Percentiles rank a stretch among this genome's conserved stretches.
These are phyloP conservation scores for Plasmodium vivax DNA, from an alignment of 169 alveolate genomes.

Conservation along the genomic window DNA sequence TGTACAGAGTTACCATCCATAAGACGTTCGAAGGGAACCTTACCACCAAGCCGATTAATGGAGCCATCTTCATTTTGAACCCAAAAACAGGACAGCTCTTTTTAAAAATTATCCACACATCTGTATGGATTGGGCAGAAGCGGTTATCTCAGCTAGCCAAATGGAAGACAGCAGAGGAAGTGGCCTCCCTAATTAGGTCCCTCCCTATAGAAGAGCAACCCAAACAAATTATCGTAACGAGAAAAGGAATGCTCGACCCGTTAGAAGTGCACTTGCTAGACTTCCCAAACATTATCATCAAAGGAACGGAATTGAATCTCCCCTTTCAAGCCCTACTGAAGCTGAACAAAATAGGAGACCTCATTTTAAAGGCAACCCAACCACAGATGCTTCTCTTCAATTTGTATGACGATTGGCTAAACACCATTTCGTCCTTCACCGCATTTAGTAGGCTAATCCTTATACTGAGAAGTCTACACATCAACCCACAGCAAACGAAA, in stretches of 20 bases:
- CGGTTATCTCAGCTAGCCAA: slow-evolving; percentile 99
- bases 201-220: slow-evolving; percentile 99
- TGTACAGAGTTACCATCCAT: slow-evolving; percentile 99
- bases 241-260: slow-evolving; percentile 99
- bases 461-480: slow-evolving; percentile 98
- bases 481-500: slow-evolving; percentile 98
- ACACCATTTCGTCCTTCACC: slow-evolving; percentile 97
- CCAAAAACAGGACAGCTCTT: slow-evolving; percentile 99
- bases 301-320: slow-evolving; percentile 98
- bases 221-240: slow-evolving; percentile 98
- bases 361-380: slow-evolving; percentile 99
- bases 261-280: slow-evolving; percentile 99
- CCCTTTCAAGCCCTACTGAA: slow-evolving; percentile 99
- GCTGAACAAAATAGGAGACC: slow-evolving; percentile 99
- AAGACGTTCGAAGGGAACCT: slow-evolving; percentile 99
- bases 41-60: slow-evolving; percentile 99
- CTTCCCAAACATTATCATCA: slow-evolving; percentile 99
- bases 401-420: slow-evolving; percentile 99
- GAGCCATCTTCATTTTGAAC: slow-evolving; percentile 99
- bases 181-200: slow-evolving; percentile 99
- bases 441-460: slow-evolving; percentile 98
- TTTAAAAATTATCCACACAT: slow-evolving; percentile 99
- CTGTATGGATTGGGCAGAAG: slow-evolving; percentile 99
- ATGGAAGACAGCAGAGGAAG: slow-evolving; percentile 99
- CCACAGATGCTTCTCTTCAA: slow-evolving; percentile 99